phyloP scores from a whole-genome alignment of 805 yeast species.

The Tetrapisispora phaffii region DNA sequence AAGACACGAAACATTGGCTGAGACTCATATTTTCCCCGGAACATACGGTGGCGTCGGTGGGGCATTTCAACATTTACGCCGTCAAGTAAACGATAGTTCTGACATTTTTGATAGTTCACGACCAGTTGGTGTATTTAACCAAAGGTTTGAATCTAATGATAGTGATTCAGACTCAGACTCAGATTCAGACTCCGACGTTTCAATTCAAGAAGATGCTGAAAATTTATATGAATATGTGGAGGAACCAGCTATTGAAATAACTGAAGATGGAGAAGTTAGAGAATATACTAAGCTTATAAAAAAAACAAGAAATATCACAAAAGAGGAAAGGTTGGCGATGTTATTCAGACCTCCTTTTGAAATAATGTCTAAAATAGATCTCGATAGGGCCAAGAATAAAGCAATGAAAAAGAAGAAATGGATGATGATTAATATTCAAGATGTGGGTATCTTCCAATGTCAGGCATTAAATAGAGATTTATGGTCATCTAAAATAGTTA shows the following conservation, averaged over 20 bases:
- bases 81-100: constrained; percentile 11
- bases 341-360: constrained; percentile 93
- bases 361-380: constrained; percentile 52
- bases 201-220: constrained; percentile 30
- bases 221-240: constrained; percentile 31
- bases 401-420: constrained; percentile 61
- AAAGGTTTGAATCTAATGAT: constrained; percentile 18
- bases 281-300: constrained; percentile 25
- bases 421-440: constrained; percentile 84
- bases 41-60: constrained; percentile 34
- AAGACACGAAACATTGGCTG: constrained; percentile 53
- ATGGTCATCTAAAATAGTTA: constrained; percentile 67
- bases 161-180: constrained; percentile 19
- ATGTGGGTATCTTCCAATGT: constrained; percentile 72
- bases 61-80: constrained; percentile 18
- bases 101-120: constrained; percentile 30
- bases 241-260: constrained; percentile 25
- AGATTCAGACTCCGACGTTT: constrained; percentile 31
- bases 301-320: constrained; percentile 18
- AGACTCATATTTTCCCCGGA: constrained; percentile 28
- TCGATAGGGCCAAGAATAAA: constrained; percentile 62
- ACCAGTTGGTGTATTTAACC: constrained; percentile 31
- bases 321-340: constrained; percentile 55
- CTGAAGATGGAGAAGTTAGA: constrained; percentile 31
- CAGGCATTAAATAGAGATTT: constrained; percentile 88